A percentile compares a stretch with the other conserved stretches of the same genome.
These are phyloP conservation scores for Ajuga reptans DNA, from an alignment of 305 asterid species.

Conservation along the genomic window DNA sequence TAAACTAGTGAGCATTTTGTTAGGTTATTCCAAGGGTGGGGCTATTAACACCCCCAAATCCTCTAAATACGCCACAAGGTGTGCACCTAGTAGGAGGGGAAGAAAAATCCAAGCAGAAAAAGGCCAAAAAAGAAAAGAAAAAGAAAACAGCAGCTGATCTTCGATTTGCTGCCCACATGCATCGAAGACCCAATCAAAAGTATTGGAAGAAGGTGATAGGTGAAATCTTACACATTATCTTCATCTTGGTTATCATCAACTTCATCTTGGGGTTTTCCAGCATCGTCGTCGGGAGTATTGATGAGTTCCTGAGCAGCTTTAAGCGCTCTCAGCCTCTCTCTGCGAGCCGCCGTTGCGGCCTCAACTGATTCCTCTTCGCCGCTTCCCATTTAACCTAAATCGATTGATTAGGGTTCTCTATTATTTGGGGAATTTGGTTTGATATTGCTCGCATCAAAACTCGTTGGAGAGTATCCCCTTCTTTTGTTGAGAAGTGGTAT, in stretches of 20 bases:
- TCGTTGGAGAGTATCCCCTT: too few species aligned
- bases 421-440: slow-evolving; percentile 2
- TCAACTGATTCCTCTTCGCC: slow-evolving; percentile 61
- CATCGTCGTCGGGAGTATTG: slow-evolving; percentile 68
- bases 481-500: too few species aligned
- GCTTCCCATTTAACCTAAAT: slow-evolving; percentile 26
- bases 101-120: background rate
- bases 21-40: background rate
- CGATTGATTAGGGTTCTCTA: background rate
- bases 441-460: too few species aligned
- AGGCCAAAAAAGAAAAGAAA: background rate
- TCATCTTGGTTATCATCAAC: slow-evolving; percentile 17
- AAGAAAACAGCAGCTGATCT: background rate
- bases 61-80: background rate
- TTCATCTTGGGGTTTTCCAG: slow-evolving; percentile 20
- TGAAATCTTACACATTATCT: slow-evolving; percentile 27
- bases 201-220: background rate
- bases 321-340: slow-evolving; percentile 76
- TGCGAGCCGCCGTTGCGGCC: slow-evolving; percentile 62
- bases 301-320: slow-evolving; percentile 82
- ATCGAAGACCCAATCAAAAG: background rate
- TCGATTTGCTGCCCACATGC: background rate
- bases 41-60: too few species aligned
- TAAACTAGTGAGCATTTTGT: background rate
- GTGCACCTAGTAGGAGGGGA: background rate